A percentile compares a stretch with the other conserved stretches of the same genome.
These are phyloP conservation scores for Plectranthus barbatus DNA, from an alignment of 257 asterid species.

Conservation along the genomic window DNA sequence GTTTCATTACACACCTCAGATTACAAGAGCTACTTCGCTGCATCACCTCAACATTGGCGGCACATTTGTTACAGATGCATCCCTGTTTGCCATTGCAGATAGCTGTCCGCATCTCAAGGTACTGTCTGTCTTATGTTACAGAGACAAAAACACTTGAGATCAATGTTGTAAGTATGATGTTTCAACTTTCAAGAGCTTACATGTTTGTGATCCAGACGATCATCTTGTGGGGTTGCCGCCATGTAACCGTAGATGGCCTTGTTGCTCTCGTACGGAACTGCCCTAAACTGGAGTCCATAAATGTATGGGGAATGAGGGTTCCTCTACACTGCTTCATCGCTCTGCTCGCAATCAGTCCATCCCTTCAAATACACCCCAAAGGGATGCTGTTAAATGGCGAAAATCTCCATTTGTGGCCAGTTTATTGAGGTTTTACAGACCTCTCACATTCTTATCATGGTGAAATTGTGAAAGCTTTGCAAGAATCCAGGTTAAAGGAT, in stretches of 20 bases:
- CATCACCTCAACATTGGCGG: slow-evolving; percentile 86
- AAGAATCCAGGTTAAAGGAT: too few relatives aligned
- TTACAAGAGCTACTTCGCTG: slow-evolving; percentile 58
- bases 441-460: not conserved
- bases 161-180: not conserved
- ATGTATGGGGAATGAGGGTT: slow-evolving; percentile 80
- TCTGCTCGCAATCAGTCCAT: slow-evolving; percentile 65
- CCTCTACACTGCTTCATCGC: slow-evolving; percentile 60
- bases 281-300: slow-evolving; percentile 62
- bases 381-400: slow-evolving; percentile 33
- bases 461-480: too few relatives aligned
- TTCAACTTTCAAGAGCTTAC: too few relatives aligned
- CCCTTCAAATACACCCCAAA: slow-evolving; percentile 69
- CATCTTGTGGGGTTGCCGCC: slow-evolving; percentile 87
- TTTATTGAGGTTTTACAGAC: not conserved
- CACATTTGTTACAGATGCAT: slow-evolving; percentile 67
- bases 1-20: too few relatives aligned
- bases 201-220: slow-evolving; percentile 45
- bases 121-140: too few relatives aligned
- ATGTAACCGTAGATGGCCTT: slow-evolving; percentile 75
- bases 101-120: slow-evolving; percentile 78
- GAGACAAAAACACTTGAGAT: not conserved
- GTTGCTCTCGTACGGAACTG: slow-evolving; percentile 67
- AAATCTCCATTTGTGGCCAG: too few relatives aligned
- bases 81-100: slow-evolving; percentile 66